phyloP scores from a whole-genome alignment of 768 basidiomycete species.

The Mycena indigotica region DNA sequence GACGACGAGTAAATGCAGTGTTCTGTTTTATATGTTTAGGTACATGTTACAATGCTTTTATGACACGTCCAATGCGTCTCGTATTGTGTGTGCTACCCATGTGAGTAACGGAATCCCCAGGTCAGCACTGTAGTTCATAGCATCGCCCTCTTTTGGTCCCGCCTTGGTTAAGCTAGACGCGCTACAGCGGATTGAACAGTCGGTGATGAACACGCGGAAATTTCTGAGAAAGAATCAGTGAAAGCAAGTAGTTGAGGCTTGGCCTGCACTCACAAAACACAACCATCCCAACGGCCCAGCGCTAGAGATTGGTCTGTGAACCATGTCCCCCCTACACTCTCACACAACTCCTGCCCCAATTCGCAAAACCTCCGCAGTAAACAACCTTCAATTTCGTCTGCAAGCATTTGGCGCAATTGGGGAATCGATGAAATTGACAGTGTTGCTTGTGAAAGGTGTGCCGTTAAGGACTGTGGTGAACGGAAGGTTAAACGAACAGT shows the following conservation, averaged over 20 bases:
- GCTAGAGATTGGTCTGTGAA: slow-evolving; percentile 75
- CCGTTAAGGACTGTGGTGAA: slow-evolving; percentile 76
- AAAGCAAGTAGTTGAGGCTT: not conserved
- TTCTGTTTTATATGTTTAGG: slow-evolving; percentile 11
- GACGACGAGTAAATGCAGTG: slow-evolving; percentile 62
- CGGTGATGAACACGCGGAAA: slow-evolving; percentile 60
- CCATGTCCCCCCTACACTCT: slow-evolving; percentile 68
- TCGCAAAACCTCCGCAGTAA: slow-evolving; percentile 71
- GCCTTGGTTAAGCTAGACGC: slow-evolving; percentile 54
- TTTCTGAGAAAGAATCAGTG: slow-evolving; percentile 44
- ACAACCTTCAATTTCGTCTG: slow-evolving; percentile 76
- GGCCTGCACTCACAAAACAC: slow-evolving; percentile 59
- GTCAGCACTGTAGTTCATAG: slow-evolving; percentile 43
- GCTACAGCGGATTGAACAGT: slow-evolving; percentile 57
- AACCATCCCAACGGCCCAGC: slow-evolving; percentile 81
- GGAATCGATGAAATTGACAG: slow-evolving; percentile 72
- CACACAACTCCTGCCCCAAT: slow-evolving; percentile 56
- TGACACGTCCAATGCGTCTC: slow-evolving; percentile 33
- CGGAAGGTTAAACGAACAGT: slow-evolving; percentile 74
- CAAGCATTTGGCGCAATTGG: slow-evolving; percentile 72
- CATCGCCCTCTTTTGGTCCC: slow-evolving; percentile 41
- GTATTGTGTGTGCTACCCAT: slow-evolving; percentile 55
- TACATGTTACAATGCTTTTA: slow-evolving; percentile 12
- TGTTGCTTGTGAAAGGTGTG: slow-evolving; percentile 80
- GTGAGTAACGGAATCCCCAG: slow-evolving; percentile 43